Conservation (phyloP, 148 eudicot species). For the Chenopodium quinoa region DNA sequence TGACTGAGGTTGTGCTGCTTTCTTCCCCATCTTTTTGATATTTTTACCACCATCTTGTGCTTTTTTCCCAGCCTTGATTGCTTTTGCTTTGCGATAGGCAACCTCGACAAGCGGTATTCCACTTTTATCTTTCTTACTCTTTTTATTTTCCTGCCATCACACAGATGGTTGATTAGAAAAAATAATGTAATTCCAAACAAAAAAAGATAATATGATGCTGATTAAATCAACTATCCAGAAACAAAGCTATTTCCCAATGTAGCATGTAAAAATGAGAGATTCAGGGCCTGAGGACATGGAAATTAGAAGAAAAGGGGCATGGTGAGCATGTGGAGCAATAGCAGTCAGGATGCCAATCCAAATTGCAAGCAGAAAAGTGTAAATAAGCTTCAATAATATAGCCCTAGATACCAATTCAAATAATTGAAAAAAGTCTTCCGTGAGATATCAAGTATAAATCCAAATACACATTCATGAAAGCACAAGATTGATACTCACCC, state of each 20-base stretch:
- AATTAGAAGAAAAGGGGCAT: background rate
- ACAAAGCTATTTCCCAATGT: background rate
- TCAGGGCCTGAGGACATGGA: background rate
- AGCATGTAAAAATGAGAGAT: background rate
- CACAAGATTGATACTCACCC: constrained; percentile 23
- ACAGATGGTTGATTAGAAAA: background rate
- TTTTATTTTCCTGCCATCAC: constrained; percentile 47
- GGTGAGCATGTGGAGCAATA: no score
- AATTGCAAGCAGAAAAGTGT: background rate
- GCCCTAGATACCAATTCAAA: background rate
- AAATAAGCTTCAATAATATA: background rate
- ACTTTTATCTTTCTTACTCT: constrained; percentile 56
- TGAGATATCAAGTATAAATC: background rate
- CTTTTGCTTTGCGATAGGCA: constrained; percentile 85
- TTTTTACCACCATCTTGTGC: constrained; percentile 68
- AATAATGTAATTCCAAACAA: background rate
- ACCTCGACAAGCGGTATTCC: constrained; percentile 85
- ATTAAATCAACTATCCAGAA: background rate
- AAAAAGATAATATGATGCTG: background rate
- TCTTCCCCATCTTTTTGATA: constrained; percentile 38
- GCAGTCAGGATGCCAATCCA: background rate
- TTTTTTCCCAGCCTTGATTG: constrained; percentile 66
- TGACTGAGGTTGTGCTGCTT: constrained; percentile 52
- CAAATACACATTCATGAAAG: background rate
- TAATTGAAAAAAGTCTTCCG: background rate